Percentiles rank a stretch among this genome's conserved stretches.
phyloP scores from a whole-genome alignment of 768 basidiomycete genomes.

The Kwoniella europaea region DNA sequence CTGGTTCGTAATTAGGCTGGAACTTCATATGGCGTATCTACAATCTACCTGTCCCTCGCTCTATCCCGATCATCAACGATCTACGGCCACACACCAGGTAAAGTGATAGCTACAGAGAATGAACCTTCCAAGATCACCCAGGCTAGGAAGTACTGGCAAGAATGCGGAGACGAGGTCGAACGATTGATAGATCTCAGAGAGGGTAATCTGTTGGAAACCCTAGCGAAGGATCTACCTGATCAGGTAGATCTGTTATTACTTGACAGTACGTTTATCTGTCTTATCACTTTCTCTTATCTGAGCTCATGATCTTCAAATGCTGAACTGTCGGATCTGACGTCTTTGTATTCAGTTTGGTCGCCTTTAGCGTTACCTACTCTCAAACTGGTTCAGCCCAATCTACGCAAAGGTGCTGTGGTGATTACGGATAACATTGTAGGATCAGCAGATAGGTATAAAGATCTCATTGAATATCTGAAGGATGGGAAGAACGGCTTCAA shows the following conservation, averaged over 20 bases:
- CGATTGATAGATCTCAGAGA: constrained; percentile 27
- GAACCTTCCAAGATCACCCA: constrained; percentile 29
- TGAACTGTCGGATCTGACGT: neutral
- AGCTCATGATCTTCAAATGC: too few species aligned
- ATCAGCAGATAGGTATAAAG: constrained; percentile 30
- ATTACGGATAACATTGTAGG: constrained; percentile 33
- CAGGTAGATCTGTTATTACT: constrained; percentile 32
- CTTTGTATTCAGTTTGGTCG: constrained; percentile 30
- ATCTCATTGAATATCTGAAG: constrained; percentile 31
- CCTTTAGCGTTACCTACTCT: constrained; percentile 39
- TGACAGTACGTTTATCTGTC: constrained; percentile 31
- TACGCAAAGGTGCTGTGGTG: constrained; percentile 30
- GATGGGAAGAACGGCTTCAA: constrained; percentile 21
- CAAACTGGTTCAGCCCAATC: constrained; percentile 25
- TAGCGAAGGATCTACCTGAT: constrained; percentile 22
- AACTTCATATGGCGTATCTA: constrained; percentile 40
- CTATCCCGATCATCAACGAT: constrained; percentile 22
- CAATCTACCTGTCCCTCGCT: constrained; percentile 42
- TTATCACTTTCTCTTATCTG: neutral
- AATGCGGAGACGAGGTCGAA: constrained; percentile 20
- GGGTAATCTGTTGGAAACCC: constrained; percentile 36
- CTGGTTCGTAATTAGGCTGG: constrained; percentile 23
- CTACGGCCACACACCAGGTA: neutral
- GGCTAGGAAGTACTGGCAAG: constrained; percentile 29
- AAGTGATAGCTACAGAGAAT: constrained; percentile 39